These are phyloP conservation scores for Andrographis paniculata DNA, from an alignment of 305 asterid genomes.

Conservation along the genomic window DNA sequence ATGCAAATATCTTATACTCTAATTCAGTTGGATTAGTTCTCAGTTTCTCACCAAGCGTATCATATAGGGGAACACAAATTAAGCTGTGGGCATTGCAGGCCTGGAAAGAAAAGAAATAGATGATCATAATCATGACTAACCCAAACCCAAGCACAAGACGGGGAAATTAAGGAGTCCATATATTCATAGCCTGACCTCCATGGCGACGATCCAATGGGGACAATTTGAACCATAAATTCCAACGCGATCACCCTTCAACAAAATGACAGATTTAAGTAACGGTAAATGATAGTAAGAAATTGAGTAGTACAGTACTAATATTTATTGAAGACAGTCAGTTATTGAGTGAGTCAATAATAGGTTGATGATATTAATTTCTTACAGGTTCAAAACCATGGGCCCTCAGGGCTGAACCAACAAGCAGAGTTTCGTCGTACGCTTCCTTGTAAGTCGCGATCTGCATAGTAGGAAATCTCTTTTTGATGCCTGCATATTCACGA, in stretches of 20 bases:
- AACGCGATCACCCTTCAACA: constrained; percentile 59
- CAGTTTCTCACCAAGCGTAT: constrained; percentile 67
- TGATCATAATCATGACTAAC: not conserved
- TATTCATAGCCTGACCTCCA: constrained; percentile 59
- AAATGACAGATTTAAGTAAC: not conserved
- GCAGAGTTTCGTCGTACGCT: constrained; percentile 59
- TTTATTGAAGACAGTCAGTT: too few species aligned
- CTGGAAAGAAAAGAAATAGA: constrained; percentile 27
- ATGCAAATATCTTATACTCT: not conserved
- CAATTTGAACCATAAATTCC: constrained; percentile 91
- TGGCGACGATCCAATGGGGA: constrained; percentile 97
- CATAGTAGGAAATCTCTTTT: too few species aligned
- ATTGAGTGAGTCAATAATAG: too few species aligned
- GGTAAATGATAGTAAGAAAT: not conserved
- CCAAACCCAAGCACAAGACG: not conserved
- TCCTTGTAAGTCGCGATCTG: constrained; percentile 78
- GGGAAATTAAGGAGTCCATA: not conserved
- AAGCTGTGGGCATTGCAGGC: constrained; percentile 80
- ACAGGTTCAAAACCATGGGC: constrained; percentile 69
- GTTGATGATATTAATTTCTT: constrained; percentile 37
- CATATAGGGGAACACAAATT: constrained; percentile 89
- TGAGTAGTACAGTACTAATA: too few species aligned
- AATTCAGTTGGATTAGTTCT: constrained; percentile 6
- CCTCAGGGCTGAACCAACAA: constrained; percentile 68
- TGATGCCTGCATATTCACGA: too few species aligned